phyloP scores from a whole-genome alignment of 495 filamentous ascomycete genomes.

The Pyrenula aspistea region DNA sequence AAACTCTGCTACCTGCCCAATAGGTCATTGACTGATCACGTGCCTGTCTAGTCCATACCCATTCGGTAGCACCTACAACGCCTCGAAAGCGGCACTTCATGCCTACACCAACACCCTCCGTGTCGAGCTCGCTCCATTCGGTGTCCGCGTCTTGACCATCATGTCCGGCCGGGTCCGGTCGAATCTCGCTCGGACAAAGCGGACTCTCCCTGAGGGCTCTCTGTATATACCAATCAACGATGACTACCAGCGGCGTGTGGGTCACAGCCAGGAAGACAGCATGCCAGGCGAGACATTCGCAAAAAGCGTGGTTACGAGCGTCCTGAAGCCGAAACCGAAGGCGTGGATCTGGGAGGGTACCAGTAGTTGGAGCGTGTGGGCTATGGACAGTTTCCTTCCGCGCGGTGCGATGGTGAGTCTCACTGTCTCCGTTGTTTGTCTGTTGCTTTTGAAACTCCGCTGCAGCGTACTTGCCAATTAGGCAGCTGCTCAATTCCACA shows the following conservation, averaged over 20 bases:
- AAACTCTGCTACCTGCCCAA: background rate
- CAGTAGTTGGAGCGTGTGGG: background rate
- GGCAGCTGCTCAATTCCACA: too few species aligned
- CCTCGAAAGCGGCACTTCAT: constrained; percentile 52
- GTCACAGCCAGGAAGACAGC: constrained; percentile 43
- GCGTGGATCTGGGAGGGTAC: background rate
- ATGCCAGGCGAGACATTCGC: constrained; percentile 44
- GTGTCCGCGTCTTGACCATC: constrained; percentile 39
- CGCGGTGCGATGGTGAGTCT: background rate
- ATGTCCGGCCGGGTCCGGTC: constrained; percentile 51
- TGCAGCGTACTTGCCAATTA: too few species aligned
- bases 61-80: constrained; percentile 48
- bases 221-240: constrained; percentile 38
- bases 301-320: constrained; percentile 21
- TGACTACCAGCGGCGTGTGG: constrained; percentile 38
- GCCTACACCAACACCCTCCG: constrained; percentile 48
- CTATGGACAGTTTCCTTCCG: background rate
- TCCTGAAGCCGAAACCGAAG: background rate
- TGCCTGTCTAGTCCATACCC: constrained; percentile 23
- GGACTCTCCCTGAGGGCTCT: constrained; percentile 31
- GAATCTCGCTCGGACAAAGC: constrained; percentile 40
- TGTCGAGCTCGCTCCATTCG: constrained; percentile 34
- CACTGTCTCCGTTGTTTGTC: too few species aligned
- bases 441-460: too few species aligned
- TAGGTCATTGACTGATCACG: background rate